phyloP scores from a whole-genome alignment of 1,284 basidiomycete genomes.

The Cronartium quercuum region DNA sequence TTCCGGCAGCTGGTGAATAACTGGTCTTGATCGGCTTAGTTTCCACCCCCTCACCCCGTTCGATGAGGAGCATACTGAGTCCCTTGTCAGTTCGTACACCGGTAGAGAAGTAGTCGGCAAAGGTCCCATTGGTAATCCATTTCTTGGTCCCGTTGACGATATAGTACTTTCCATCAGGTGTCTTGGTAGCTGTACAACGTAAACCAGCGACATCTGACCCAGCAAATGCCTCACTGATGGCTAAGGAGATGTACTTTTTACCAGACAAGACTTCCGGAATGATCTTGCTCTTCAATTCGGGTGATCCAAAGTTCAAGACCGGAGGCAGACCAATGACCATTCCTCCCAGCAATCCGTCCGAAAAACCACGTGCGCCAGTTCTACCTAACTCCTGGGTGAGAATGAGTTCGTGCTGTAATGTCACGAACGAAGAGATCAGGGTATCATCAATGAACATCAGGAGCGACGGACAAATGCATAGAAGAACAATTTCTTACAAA shows the following conservation, averaged over 20 bases:
- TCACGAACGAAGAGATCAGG: slow-evolving; percentile 10
- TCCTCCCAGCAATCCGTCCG: slow-evolving; percentile 68
- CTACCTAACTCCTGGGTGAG: slow-evolving; percentile 78
- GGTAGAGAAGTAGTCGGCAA: slow-evolving; percentile 43
- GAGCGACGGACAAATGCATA: neutral
- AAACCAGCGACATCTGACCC: slow-evolving; percentile 78
- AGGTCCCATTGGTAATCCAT: slow-evolving; percentile 84
- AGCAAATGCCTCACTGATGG: slow-evolving; percentile 83
- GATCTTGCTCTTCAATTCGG: slow-evolving; percentile 68
- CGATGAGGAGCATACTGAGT: slow-evolving; percentile 74
- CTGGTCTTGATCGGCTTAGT: slow-evolving; percentile 79
- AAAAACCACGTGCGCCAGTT: slow-evolving; percentile 71
- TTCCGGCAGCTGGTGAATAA: slow-evolving; percentile 63
- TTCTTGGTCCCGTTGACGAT: slow-evolving; percentile 80
- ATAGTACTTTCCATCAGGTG: slow-evolving; percentile 71
- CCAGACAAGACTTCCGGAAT: slow-evolving; percentile 73
- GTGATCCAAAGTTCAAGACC: slow-evolving; percentile 71
- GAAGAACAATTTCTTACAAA: slow-evolving; percentile 50
- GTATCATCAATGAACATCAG: neutral
- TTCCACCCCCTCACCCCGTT: slow-evolving; percentile 60
- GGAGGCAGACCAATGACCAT: slow-evolving; percentile 68
- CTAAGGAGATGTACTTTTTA: slow-evolving; percentile 73
- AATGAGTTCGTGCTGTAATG: slow-evolving; percentile 56
- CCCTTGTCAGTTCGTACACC: slow-evolving; percentile 59
- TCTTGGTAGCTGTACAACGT: slow-evolving; percentile 71